Conservation (phyloP, 495 filamentous ascomycete genomes). For the Tuber melanosporum region DNA sequence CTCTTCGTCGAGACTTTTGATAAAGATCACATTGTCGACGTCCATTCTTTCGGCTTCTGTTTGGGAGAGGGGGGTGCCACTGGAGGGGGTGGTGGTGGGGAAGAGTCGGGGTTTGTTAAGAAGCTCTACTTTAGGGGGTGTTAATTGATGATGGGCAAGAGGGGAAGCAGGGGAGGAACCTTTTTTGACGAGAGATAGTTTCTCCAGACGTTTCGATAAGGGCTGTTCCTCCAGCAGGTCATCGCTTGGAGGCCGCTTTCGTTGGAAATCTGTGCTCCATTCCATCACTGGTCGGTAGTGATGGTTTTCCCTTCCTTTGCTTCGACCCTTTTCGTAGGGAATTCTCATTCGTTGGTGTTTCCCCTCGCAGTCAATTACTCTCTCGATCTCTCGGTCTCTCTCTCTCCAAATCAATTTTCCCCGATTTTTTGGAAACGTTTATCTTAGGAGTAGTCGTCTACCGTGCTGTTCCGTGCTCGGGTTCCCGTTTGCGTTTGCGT, state of each 20-base stretch:
- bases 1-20: constrained; percentile 83
- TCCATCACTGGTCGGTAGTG: constrained; percentile 25
- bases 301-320: not conserved
- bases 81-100: constrained; percentile 34
- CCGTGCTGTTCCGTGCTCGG: not conserved
- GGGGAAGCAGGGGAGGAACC: not conserved
- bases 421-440: not conserved
- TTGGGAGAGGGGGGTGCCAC: constrained; percentile 18
- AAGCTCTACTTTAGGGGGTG: constrained; percentile 14
- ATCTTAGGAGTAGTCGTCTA: not conserved
- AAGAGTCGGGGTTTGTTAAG: constrained; percentile 20
- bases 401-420: not conserved
- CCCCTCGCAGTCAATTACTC: not conserved
- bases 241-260: constrained; percentile 34
- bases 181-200: constrained; percentile 69
- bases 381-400: not conserved
- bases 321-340: not conserved
- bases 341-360: not conserved
- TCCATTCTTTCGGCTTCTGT: constrained; percentile 61
- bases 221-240: constrained; percentile 44
- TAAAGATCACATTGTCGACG: constrained; percentile 85
- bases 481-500: not conserved
- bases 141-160: constrained; percentile 7
- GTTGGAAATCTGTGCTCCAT: constrained; percentile 29
- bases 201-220: constrained; percentile 70